phyloP scores from a whole-genome alignment of 1,139 yeast species.

The Meyerozyma athensensis region DNA sequence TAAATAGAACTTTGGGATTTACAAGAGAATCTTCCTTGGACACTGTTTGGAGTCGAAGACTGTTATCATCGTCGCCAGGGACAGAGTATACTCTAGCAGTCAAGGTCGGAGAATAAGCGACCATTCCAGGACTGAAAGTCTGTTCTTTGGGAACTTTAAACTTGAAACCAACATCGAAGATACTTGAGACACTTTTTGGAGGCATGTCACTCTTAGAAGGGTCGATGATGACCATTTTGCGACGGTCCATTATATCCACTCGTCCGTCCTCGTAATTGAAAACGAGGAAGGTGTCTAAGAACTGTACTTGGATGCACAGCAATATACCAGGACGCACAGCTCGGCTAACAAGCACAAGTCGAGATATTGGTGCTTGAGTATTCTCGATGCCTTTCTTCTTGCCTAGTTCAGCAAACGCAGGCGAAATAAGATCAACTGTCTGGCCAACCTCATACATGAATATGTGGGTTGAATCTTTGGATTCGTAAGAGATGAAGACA shows the following conservation, averaged over 20 bases:
- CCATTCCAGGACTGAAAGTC: slow-evolving; percentile 27
- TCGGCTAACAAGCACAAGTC: slow-evolving; percentile 9
- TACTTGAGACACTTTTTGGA: slow-evolving; percentile 35
- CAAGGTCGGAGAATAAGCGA: slow-evolving; percentile 55
- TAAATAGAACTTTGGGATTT: slow-evolving; percentile 28
- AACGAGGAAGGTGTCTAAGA: slow-evolving; percentile 22
- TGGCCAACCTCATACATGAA: slow-evolving; percentile 34
- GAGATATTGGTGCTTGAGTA: background rate
- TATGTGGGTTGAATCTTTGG: slow-evolving; percentile 22
- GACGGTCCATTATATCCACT: slow-evolving; percentile 39
- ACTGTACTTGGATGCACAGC: slow-evolving; percentile 15
- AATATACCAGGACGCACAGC: slow-evolving; percentile 7
- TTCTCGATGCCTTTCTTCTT: slow-evolving; percentile 18
- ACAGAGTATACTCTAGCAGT: slow-evolving; percentile 43
- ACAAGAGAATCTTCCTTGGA: slow-evolving; percentile 16
- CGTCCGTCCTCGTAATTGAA: slow-evolving; percentile 36
- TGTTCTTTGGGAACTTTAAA: slow-evolving; percentile 28
- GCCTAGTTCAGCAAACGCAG: slow-evolving; percentile 32
- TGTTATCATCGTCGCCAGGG: slow-evolving; percentile 14
- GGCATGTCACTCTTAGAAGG: slow-evolving; percentile 9
- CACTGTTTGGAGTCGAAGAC: slow-evolving; percentile 27
- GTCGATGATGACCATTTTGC: slow-evolving; percentile 22
- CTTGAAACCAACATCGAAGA: slow-evolving; percentile 55
- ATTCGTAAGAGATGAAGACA: slow-evolving; percentile 31
- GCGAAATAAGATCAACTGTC: slow-evolving; percentile 22